A percentile compares a stretch with the other conserved stretches of the same genome.
Evolutionary conservation across 2,329 filamentous ascomycete species (phyloP).

Genomic region (Arthrocladium fulminans): DNA sequence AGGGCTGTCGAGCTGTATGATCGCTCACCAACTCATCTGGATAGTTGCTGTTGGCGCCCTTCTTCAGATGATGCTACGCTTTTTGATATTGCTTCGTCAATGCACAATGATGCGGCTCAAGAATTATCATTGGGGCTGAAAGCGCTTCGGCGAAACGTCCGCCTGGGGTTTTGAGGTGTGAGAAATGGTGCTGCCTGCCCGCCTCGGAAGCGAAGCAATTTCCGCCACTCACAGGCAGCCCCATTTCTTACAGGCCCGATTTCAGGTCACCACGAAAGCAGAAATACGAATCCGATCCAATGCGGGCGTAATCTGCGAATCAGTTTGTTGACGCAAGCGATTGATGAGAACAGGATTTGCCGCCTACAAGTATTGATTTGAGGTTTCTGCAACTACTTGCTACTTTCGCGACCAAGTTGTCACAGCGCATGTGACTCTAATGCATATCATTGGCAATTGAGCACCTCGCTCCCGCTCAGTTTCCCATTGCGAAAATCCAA

Average conservation of each 20-base stretch:
- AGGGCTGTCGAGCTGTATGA: background rate
- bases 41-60: background rate
- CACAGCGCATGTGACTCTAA: background rate
- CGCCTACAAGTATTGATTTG: background rate
- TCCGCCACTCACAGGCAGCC: constrained; percentile 8
- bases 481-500: background rate
- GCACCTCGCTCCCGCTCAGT: background rate
- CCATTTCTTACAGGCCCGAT: constrained; percentile 4
- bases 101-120: background rate
- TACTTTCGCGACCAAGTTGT: background rate
- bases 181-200: constrained; percentile 8
- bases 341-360: too few species aligned
- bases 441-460: background rate
- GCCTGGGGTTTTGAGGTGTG: background rate
- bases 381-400: too few species aligned
- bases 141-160: background rate
- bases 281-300: background rate
- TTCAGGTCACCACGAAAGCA: background rate
- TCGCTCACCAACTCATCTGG: background rate
- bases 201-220: background rate
- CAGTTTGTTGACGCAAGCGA: background rate
- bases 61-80: background rate
- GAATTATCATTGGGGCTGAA: background rate
- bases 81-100: background rate
- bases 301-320: background rate